Conservation (phyloP, 1,284 basidiomycete genomes). For the Erythrobasidium hasegawianum region DNA sequence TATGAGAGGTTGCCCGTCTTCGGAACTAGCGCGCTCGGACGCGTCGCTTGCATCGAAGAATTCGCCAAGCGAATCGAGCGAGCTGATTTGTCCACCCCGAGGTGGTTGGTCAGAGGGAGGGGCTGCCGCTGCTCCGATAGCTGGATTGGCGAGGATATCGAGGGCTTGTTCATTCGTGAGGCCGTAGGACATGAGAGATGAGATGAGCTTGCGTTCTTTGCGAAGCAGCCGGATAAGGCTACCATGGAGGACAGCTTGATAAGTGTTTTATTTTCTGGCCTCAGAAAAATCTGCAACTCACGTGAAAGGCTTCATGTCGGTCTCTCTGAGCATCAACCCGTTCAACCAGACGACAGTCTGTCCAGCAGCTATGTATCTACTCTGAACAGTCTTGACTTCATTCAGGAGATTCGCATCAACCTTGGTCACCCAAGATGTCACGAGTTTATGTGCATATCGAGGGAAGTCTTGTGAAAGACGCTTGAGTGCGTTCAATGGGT, state of each 20-base stretch:
- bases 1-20: conserved; percentile 52
- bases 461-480: conserved; percentile 84
- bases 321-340: conserved; percentile 61
- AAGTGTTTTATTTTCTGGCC: neutral
- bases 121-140: conserved; percentile 54
- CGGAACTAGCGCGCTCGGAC: conserved; percentile 52
- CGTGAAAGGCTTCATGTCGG: conserved; percentile 68
- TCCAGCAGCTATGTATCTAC: conserved; percentile 34
- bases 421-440: conserved; percentile 52
- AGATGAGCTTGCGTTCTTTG: conserved; percentile 66
- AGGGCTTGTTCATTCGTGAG: conserved; percentile 64
- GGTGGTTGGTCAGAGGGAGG: neutral
- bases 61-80: conserved; percentile 61
- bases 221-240: conserved; percentile 67
- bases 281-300: too few species aligned
- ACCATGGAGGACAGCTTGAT: neutral
- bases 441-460: conserved; percentile 69
- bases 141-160: conserved; percentile 64
- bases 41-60: conserved; percentile 84
- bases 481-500: conserved; percentile 62
- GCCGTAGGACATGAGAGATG: conserved; percentile 61
- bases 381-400: conserved; percentile 61
- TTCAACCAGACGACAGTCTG: conserved; percentile 64
- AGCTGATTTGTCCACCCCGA: conserved; percentile 41
- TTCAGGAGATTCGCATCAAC: conserved; percentile 51